Percentiles rank a stretch among this genome's conserved stretches.
Conservation (phyloP, 148 eudicot species). For the Vaccinium macrocarpon region DNA sequence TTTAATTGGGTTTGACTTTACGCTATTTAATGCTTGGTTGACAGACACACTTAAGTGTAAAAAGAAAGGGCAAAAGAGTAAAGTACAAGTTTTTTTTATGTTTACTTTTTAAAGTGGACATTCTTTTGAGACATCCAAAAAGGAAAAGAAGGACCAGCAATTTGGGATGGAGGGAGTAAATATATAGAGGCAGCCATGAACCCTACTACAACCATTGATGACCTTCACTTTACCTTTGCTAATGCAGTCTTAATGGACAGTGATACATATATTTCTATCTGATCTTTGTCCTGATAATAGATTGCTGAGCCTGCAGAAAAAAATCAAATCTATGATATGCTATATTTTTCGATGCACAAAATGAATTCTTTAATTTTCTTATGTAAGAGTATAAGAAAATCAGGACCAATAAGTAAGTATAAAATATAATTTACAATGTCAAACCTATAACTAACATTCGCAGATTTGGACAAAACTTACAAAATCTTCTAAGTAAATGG, state of each 20-base stretch:
- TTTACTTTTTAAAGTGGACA: too few species aligned
- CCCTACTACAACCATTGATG: slow-evolving; percentile 4
- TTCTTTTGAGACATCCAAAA: too few species aligned
- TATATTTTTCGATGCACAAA: slow-evolving; percentile 5
- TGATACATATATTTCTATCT: slow-evolving; percentile 70
- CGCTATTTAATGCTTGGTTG: too few species aligned
- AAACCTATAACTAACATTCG: neutral
- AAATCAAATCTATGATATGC: slow-evolving; percentile 11
- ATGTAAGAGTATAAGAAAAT: neutral
- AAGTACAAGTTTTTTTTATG: too few species aligned
- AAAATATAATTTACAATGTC: neutral
- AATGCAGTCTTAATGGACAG: slow-evolving; percentile 78
- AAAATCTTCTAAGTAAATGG: neutral
- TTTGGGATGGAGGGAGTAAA: neutral
- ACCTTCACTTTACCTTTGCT: slow-evolving; percentile 64
- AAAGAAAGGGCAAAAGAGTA: too few species aligned
- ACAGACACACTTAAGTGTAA: too few species aligned
- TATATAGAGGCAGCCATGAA: neutral
- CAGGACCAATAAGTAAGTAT: neutral
- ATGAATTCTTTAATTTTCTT: neutral
- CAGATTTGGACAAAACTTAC: neutral
- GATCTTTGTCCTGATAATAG: slow-evolving; percentile 67
- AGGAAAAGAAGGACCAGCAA: too few species aligned
- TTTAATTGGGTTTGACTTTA: too few species aligned
- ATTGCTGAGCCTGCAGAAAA: slow-evolving; percentile 52